Evolutionary conservation across 2,329 filamentous ascomycete species (phyloP).

Genomic region (Ascochyta clinopodiicola): DNA sequence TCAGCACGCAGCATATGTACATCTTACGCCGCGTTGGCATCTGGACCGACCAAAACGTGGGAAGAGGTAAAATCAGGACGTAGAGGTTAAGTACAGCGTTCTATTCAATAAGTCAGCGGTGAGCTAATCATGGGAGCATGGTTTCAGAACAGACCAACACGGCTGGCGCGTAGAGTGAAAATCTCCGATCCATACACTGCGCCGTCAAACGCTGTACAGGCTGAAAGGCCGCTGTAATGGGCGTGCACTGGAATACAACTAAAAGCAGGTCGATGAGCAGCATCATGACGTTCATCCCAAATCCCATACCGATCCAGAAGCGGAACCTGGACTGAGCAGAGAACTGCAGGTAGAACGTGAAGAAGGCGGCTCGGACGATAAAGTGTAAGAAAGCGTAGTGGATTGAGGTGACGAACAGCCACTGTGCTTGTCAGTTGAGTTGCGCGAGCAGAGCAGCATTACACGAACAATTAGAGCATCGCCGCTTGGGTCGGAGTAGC

Average conservation of each 20-base stretch:
- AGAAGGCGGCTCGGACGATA: slow-evolving; percentile 7
- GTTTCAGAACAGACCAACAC: not conserved
- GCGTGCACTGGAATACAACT: slow-evolving; percentile 10
- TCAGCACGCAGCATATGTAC: slow-evolving; percentile 2
- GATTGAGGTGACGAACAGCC: slow-evolving; percentile 5
- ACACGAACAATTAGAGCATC: not conserved
- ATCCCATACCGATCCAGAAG: slow-evolving; percentile 3
- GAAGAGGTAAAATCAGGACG: not conserved
- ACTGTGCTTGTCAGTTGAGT: not conserved
- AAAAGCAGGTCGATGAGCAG: slow-evolving; percentile 7
- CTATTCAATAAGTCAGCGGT: not conserved
- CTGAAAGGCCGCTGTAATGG: slow-evolving; percentile 3
- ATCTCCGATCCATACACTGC: slow-evolving; percentile 3
- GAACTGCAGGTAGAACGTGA: slow-evolving; percentile 6
- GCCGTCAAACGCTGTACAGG: not conserved
- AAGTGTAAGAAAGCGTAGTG: slow-evolving; percentile 10
- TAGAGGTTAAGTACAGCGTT: slow-evolving; percentile 4
- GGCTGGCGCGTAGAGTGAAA: not conserved
- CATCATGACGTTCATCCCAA: not conserved
- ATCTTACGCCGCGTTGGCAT: slow-evolving; percentile 1
- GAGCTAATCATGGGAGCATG: too few species aligned
- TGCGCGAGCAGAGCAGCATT: not conserved
- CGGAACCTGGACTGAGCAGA: slow-evolving; percentile 3
- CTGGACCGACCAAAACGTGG: slow-evolving; percentile 1
- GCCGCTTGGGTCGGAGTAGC: not conserved